Conservation (phyloP, 306 rosid genomes). For the Biancaea sappan region DNA sequence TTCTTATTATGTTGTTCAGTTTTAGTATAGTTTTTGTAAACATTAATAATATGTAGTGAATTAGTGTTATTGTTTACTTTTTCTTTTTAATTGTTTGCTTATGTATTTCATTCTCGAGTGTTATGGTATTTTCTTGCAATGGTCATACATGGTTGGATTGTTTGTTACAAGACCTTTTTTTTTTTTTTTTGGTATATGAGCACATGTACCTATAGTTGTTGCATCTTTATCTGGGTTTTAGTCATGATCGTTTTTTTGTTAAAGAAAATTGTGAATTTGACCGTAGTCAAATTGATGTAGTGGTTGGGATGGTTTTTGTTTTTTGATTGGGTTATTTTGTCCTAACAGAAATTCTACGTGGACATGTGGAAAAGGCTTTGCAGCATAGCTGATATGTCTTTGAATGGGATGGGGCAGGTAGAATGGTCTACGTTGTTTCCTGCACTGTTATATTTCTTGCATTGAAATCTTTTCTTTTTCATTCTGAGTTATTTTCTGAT, state of each 20-base stretch:
- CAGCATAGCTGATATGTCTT: conserved; percentile 41
- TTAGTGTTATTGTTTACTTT: neutral
- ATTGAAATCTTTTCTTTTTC: neutral
- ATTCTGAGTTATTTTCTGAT: conserved; percentile 25
- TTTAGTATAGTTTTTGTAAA: neutral
- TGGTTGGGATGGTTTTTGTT: conserved; percentile 45
- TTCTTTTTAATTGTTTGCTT: neutral
- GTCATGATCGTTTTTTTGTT: neutral
- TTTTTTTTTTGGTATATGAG: too few relatives aligned
- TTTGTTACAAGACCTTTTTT: neutral
- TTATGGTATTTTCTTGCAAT: conserved; percentile 2
- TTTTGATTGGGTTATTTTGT: conserved; percentile 50
- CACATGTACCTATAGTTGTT: neutral
- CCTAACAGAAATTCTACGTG: conserved; percentile 55
- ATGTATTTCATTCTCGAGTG: neutral
- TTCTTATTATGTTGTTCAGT: neutral
- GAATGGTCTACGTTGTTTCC: conserved; percentile 30
- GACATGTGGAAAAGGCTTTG: conserved; percentile 44
- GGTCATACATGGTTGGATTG: neutral
- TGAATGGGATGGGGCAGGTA: conserved; percentile 51
- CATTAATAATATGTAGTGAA: conserved; percentile 2
- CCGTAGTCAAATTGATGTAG: conserved; percentile 19
- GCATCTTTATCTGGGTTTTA: conserved; percentile 31
- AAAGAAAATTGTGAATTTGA: neutral
- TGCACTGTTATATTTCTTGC: conserved; percentile 1